These are phyloP conservation scores for Daldinia loculata DNA, from an alignment of 495 filamentous ascomycete species.

Conservation along the genomic window DNA sequence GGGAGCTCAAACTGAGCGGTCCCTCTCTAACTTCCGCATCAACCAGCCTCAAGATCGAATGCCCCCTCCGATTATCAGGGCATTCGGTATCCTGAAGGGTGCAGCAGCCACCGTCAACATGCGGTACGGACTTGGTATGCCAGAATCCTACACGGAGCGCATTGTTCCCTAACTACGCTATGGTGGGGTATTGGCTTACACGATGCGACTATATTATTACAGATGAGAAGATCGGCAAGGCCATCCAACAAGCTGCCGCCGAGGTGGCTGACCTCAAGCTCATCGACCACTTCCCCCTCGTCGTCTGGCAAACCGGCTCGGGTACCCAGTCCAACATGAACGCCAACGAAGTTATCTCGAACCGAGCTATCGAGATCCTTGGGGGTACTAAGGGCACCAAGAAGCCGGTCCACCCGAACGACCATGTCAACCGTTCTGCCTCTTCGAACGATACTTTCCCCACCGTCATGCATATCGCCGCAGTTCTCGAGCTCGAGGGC, in stretches of 20 bases:
- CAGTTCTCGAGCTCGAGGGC: conserved; percentile 90
- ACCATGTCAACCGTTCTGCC: conserved; percentile 99
- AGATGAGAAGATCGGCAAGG: conserved; percentile 91
- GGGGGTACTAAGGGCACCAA: conserved; percentile 93
- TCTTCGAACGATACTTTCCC: conserved; percentile 99
- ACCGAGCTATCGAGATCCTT: conserved; percentile 97
- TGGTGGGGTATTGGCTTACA: conserved; percentile 37
- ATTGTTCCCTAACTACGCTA: conserved; percentile 20
- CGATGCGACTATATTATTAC: conserved; percentile 29
- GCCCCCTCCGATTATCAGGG: conserved; percentile 89
- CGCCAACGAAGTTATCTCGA: conserved; percentile 99
- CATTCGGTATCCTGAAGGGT: conserved; percentile 97
- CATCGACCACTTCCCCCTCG: conserved; percentile 96
- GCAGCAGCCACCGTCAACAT: conserved; percentile 97
- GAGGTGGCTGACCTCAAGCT: conserved; percentile 96
- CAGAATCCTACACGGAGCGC: conserved; percentile 19
- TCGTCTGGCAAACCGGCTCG: conserved; percentile 99
- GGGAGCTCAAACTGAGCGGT: conserved; percentile 98
- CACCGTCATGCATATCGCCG: conserved; percentile 99
- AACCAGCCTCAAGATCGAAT: conserved; percentile 99
- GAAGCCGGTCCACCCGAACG: conserved; percentile 98
- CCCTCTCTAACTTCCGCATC: conserved; percentile 96
- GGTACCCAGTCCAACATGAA: conserved; percentile 99
- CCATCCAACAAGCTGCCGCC: conserved; percentile 91
- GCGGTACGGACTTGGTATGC: conserved; percentile 90